Percentiles rank a stretch among this genome's conserved stretches.
These are phyloP conservation scores for Dactylis glomerata DNA, from an alignment of 176 grass and related monocot species.

Conservation along the genomic window DNA sequence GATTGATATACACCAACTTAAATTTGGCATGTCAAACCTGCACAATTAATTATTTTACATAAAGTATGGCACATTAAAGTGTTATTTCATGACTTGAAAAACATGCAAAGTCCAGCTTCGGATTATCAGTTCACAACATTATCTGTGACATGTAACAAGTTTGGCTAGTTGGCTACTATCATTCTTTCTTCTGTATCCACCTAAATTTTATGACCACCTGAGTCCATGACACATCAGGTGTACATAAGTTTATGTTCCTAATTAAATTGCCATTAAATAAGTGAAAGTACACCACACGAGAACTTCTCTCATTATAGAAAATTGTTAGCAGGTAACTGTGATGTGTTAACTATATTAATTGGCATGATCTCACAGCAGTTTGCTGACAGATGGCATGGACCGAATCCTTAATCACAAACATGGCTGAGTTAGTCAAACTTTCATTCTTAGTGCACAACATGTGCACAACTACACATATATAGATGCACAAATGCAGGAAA, in stretches of 20 bases:
- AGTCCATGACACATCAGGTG: background rate
- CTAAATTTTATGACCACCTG: background rate
- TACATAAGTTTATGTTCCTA: background rate
- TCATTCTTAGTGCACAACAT: background rate
- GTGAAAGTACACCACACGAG: background rate
- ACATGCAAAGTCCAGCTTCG: background rate
- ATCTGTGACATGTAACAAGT: background rate
- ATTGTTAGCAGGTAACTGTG: background rate
- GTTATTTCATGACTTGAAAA: background rate
- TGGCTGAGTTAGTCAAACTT: background rate
- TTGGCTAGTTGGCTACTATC: background rate
- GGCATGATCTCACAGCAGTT: background rate
- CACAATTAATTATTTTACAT: slow-evolving; percentile 1
- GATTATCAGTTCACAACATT: slow-evolving; percentile 17
- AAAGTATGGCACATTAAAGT: background rate
- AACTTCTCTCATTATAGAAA: background rate
- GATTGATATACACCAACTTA: background rate
- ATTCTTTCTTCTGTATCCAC: background rate
- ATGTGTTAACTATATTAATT: background rate
- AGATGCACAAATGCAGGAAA: background rate
- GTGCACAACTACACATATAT: background rate
- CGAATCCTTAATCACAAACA: background rate
- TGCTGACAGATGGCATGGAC: background rate
- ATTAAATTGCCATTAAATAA: background rate
- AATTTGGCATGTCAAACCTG: background rate